Evolutionary conservation across 78 protist species (phyloP), one percentile per base, ranked within the genome.

Genomic region (Dictyostelium firmibasis): DNA sequence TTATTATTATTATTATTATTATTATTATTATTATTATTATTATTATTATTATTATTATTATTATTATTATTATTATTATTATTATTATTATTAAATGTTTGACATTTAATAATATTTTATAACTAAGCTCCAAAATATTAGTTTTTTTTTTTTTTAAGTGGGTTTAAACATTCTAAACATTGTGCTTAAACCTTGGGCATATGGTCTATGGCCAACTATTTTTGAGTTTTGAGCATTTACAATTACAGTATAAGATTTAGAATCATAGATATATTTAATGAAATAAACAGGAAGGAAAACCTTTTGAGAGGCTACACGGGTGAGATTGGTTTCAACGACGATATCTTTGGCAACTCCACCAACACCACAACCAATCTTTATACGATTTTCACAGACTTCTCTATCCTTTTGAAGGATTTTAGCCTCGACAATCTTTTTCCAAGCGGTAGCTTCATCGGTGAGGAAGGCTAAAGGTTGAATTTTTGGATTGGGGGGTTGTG

Each of bases 151-250:
- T 38, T 41, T 77, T 77, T 10, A 77, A 23, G 50, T 77, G 6
- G 60, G 60, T 33, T 81, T 81, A 75, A 89, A 89, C 43, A 78
- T 81, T 89, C 83, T 89, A 25, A 89, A 41, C 76, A 89, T 64
- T 25, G 78, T 43, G 43, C 70, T 44, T 53, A 87, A 77, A 29
- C 93, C 93, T 36, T 82, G 77, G n/a, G 74, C 67, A 31, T 89
- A 89, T n/a, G 94, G 94, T 64, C 94, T 62, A 35, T 89, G 86
- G 4, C 94, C 94, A 81, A 81, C 87, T 33, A 89, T 81, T 67
- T 89, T 78, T 33, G 94, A 89, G 23, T 60, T 89, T 69, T 89
- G 94, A 67, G 94, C 94, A 44, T 89, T 89, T 35, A 89, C 72
- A 81, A 89, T 89, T 14, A 78, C 86, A 38, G 94, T 50, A 62